Evolutionary conservation across 1,284 basidiomycete genomes (phyloP).

Genomic region (Mycena sp.): DNA sequence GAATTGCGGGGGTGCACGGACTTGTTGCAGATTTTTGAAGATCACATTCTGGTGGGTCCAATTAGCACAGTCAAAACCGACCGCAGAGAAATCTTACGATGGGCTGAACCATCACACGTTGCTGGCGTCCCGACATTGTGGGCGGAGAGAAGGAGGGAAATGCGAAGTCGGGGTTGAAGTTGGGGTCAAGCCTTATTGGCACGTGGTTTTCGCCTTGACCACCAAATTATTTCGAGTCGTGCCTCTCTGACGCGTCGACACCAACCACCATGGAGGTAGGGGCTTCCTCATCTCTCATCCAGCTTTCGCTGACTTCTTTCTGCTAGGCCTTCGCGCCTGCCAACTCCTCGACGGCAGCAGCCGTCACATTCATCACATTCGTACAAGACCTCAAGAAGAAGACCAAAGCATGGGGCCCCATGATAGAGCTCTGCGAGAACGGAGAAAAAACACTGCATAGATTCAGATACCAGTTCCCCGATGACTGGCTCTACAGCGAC

Average conservation of each 20-base stretch:
- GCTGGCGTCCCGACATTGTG: slow-evolving; percentile 91
- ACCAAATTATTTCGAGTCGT: slow-evolving; percentile 22
- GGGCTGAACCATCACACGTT: slow-evolving; percentile 97
- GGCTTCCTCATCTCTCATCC: not conserved
- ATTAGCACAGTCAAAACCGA: slow-evolving; percentile 30
- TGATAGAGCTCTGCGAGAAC: slow-evolving; percentile 93
- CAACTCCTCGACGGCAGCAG: slow-evolving; percentile 92
- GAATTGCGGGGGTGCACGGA: slow-evolving; percentile 37
- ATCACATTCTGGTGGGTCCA: slow-evolving; percentile 86
- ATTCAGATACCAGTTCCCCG: slow-evolving; percentile 95
- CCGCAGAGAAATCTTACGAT: slow-evolving; percentile 71
- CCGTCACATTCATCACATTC: slow-evolving; percentile 98
- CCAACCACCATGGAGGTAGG: slow-evolving; percentile 43
- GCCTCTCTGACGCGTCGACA: slow-evolving; percentile 48
- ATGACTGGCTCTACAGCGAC: slow-evolving; percentile 98
- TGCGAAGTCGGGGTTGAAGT: slow-evolving; percentile 30
- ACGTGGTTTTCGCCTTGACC: slow-evolving; percentile 19
- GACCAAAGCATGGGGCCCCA: slow-evolving; percentile 96
- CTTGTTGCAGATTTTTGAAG: slow-evolving; percentile 97
- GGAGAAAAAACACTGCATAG: slow-evolving; percentile 98
- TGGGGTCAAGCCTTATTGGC: slow-evolving; percentile 9
- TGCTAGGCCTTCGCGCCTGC: slow-evolving; percentile 64
- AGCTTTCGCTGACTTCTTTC: slow-evolving; percentile 17
- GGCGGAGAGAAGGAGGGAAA: slow-evolving; percentile 33
- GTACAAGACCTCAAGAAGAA: slow-evolving; percentile 99